Conservation (phyloP, 2,329 filamentous ascomycete species). For the Exophiala sideris region DNA sequence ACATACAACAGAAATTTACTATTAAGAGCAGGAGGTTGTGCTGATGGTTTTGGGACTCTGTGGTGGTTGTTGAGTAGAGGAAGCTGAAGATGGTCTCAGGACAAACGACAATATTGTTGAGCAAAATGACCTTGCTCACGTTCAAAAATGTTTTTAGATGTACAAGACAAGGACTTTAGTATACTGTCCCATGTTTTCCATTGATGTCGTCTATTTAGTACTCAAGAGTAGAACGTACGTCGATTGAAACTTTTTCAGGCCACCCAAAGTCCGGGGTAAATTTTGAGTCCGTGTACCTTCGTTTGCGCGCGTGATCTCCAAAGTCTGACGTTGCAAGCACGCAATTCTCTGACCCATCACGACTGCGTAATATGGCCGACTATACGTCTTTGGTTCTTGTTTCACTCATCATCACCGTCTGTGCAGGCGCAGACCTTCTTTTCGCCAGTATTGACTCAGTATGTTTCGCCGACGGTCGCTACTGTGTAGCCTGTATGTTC, state of each 20-base stretch:
- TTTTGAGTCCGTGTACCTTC: no score
- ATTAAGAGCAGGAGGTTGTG: background rate
- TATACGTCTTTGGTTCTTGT: background rate
- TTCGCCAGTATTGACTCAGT: background rate
- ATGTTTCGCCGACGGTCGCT: constrained; percentile 8
- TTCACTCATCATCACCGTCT: constrained; percentile 1
- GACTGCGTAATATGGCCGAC: background rate
- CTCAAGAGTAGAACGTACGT: background rate
- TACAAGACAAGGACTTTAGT: no score
- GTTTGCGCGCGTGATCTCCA: no score
- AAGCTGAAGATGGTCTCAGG: background rate
- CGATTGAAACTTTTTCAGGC: background rate
- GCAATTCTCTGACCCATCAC: background rate
- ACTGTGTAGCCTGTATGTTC: background rate
- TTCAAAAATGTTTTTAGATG: no score
- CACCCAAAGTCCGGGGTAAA: background rate
- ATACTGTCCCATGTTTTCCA: no score
- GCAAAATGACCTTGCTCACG: no score
- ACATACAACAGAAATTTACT: background rate
- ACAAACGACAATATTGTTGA: no score
- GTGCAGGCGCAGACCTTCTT: constrained; percentile 15
- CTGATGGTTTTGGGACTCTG: background rate
- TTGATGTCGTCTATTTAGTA: no score
- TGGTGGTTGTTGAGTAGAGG: no score
- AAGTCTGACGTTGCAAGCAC: background rate